phyloP scores from a whole-genome alignment of 208 protist genomes.

The Leishmania lainsoni region DNA sequence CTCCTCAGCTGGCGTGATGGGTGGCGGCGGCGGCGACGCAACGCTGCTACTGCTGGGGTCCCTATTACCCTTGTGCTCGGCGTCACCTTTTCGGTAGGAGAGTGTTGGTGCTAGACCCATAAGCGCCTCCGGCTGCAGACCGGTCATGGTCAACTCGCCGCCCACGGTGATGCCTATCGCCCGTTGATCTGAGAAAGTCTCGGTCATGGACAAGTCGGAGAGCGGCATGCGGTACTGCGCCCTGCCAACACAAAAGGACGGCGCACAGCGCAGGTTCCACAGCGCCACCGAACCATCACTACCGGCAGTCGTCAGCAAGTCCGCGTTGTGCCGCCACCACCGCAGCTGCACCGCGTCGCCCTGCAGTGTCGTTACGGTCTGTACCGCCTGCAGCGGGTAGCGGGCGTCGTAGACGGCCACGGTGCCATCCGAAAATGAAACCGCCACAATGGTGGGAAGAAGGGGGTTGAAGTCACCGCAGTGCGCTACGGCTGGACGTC shows the following conservation, averaged over 20 bases:
- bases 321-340: slow-evolving; percentile 70
- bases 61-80: slow-evolving; percentile 1
- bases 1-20: slow-evolving; percentile 9
- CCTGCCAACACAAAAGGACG: slow-evolving; percentile 80
- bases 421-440: slow-evolving; percentile 68
- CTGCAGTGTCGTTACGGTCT: slow-evolving; percentile 69
- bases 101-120: slow-evolving; percentile 46
- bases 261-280: slow-evolving; percentile 78
- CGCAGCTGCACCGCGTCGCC: slow-evolving; percentile 67
- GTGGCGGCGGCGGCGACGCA: slow-evolving; percentile 4
- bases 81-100: not conserved
- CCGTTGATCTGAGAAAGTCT: slow-evolving; percentile 71
- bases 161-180: slow-evolving; percentile 64
- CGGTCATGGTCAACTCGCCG: slow-evolving; percentile 47
- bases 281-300: slow-evolving; percentile 79
- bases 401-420: slow-evolving; percentile 80
- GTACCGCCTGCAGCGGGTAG: slow-evolving; percentile 50
- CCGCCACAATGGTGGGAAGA: slow-evolving; percentile 62
- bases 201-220: slow-evolving; percentile 55
- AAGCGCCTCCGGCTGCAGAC: slow-evolving; percentile 50
- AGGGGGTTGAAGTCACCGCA: slow-evolving; percentile 73
- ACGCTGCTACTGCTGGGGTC: not conserved
- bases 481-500: slow-evolving; percentile 41
- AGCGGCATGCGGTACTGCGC: slow-evolving; percentile 65
- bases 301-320: slow-evolving; percentile 76